phyloP scores from a whole-genome alignment of 2,329 filamentous ascomycete genomes.

The Pestalotiopsis sp. region DNA sequence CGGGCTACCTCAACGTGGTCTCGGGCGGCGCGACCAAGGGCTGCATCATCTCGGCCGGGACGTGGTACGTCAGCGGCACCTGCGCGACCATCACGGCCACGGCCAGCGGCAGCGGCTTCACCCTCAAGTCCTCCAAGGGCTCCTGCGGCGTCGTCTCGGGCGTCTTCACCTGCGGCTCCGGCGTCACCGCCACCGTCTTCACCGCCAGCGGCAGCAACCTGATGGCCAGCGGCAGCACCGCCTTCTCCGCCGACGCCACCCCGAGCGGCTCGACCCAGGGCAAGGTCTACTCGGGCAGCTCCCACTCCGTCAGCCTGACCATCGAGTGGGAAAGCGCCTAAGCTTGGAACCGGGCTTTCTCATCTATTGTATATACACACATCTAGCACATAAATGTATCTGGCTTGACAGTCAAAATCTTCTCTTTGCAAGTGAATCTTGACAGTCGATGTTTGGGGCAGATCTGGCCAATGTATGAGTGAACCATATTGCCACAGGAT shows the following conservation, averaged over 20 bases:
- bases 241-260: constrained; percentile 7
- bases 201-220: constrained; percentile 9
- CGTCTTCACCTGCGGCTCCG: constrained; percentile 55
- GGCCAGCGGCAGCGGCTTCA: constrained; percentile 50
- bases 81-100: constrained; percentile 67
- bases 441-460: too few species aligned
- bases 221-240: not conserved
- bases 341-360: too few species aligned
- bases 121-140: constrained; percentile 59
- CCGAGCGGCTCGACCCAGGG: not conserved
- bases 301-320: constrained; percentile 1
- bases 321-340: not conserved
- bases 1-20: constrained; percentile 60
- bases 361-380: too few species aligned
- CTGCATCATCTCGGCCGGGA: constrained; percentile 68
- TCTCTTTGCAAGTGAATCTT: too few species aligned
- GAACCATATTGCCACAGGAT: too few species aligned
- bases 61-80: constrained; percentile 68
- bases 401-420: not conserved
- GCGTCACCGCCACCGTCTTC: constrained; percentile 29
- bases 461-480: too few species aligned
- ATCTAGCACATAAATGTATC: not conserved
- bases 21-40: constrained; percentile 51
- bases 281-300: constrained; percentile 5
- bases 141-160: constrained; percentile 56